Evolutionary conservation across 179 eudicot genomes (phyloP).

Genomic region (Dionaea muscipula): DNA sequence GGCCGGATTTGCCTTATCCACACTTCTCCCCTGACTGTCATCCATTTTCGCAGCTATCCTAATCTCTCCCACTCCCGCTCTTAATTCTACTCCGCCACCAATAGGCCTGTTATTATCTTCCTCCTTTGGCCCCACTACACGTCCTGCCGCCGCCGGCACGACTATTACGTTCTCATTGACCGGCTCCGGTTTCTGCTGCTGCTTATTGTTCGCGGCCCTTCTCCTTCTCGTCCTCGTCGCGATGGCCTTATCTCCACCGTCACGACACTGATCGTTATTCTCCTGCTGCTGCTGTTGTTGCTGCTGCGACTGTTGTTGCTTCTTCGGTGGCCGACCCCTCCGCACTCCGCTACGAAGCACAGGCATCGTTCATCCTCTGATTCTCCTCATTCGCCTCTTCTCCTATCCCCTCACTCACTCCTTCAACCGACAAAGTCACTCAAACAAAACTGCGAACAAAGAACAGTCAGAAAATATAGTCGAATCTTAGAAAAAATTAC

Average conservation of each 20-base stretch:
- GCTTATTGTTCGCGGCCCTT: conserved; percentile 17
- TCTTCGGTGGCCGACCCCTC: conserved; percentile 41
- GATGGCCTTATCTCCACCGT: conserved; percentile 25
- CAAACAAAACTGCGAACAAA: neutral
- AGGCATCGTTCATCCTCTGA: conserved; percentile 51
- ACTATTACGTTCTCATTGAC: conserved; percentile 22
- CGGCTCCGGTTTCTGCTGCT: conserved; percentile 16
- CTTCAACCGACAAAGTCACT: too few species aligned
- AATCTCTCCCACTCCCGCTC: conserved; percentile 12
- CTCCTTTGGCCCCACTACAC: conserved; percentile 12
- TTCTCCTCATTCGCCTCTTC: conserved; percentile 12
- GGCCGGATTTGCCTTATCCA: conserved; percentile 25
- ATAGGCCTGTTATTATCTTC: conserved; percentile 11
- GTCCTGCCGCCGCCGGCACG: conserved; percentile 12
- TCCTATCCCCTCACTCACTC: neutral
- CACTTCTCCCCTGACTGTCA: conserved; percentile 21
- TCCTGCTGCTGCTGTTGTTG: conserved; percentile 22
- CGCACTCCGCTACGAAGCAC: conserved; percentile 44
- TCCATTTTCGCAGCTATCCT: conserved; percentile 32
- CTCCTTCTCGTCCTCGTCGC: conserved; percentile 46
- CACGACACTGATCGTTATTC: neutral
- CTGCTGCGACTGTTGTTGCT: too few species aligned
- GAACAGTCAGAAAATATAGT: too few species aligned
- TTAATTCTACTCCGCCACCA: neutral
- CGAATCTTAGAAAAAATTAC: too few species aligned